These are phyloP conservation scores for Epichloe uncinata DNA, from an alignment of 2,329 filamentous ascomycete species.

Conservation along the genomic window DNA sequence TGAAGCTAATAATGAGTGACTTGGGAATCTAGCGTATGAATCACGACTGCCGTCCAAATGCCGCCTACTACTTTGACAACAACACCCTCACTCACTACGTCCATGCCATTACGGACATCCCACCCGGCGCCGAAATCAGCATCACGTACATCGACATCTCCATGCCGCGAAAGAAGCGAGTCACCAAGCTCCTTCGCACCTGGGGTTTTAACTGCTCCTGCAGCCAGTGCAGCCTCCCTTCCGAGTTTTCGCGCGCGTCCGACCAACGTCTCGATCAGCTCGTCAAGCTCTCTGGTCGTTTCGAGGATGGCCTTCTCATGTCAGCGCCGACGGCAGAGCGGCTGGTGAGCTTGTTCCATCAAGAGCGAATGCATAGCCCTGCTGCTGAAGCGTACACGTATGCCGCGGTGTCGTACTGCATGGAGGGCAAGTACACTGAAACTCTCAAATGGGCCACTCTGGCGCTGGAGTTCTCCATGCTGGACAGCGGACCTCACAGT, in stretches of 20 bases:
- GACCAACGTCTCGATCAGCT: slow-evolving; percentile 26
- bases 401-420: slow-evolving; percentile 27
- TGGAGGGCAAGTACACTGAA: slow-evolving; percentile 24
- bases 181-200: slow-evolving; percentile 15
- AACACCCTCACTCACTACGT: slow-evolving; percentile 25
- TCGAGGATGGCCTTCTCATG: slow-evolving; percentile 7
- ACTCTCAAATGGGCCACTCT: slow-evolving; percentile 25
- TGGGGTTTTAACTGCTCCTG: slow-evolving; percentile 31
- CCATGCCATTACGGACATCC: slow-evolving; percentile 25
- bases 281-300: neutral
- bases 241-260: slow-evolving; percentile 17
- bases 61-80: slow-evolving; percentile 29
- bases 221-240: slow-evolving; percentile 21
- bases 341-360: slow-evolving; percentile 24
- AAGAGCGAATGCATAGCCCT: slow-evolving; percentile 24
- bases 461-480: slow-evolving; percentile 23
- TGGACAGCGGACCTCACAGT: slow-evolving; percentile 5
- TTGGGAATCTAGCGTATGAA: slow-evolving; percentile 22
- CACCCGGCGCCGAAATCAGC: slow-evolving; percentile 29
- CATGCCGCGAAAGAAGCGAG: slow-evolving; percentile 14
- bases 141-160: slow-evolving; percentile 27
- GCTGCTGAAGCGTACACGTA: slow-evolving; percentile 23
- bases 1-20: neutral
- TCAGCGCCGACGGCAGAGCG: slow-evolving; percentile 24
- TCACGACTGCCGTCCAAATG: slow-evolving; percentile 32